These are phyloP conservation scores for Pythium apleroticum DNA, from an alignment of 352 stramenopile species.

Conservation along the genomic window DNA sequence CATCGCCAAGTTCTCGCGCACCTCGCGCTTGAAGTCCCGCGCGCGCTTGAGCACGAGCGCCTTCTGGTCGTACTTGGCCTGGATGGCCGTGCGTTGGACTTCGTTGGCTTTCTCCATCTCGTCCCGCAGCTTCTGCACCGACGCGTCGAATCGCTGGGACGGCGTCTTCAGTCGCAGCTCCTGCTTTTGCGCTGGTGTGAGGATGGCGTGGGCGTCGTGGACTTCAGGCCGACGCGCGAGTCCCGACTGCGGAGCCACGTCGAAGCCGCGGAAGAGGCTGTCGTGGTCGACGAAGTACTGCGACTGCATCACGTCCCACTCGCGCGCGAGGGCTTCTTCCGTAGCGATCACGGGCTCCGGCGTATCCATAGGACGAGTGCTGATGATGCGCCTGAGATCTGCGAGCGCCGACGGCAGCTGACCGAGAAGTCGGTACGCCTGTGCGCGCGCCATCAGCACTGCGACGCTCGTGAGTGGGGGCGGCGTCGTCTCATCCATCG, in stretches of 20 bases:
- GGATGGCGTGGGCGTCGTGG: conserved; percentile 29
- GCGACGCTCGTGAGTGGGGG: conserved; percentile 33
- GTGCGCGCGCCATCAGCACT: conserved; percentile 44
- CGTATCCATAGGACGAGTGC: conserved; percentile 22
- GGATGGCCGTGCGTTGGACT: conserved; percentile 16
- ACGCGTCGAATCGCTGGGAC: conserved; percentile 36
- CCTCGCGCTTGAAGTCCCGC: conserved; percentile 59
- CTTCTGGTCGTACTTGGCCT: conserved; percentile 24
- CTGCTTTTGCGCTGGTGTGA: neutral
- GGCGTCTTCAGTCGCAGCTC: conserved; percentile 27
- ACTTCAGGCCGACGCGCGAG: conserved; percentile 48
- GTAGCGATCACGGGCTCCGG: conserved; percentile 18
- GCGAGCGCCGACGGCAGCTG: conserved; percentile 46
- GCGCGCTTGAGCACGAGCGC: conserved; percentile 31
- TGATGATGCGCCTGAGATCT: conserved; percentile 41
- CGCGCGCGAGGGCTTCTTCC: conserved; percentile 17
- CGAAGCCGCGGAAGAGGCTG: conserved; percentile 47
- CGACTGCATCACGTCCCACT: conserved; percentile 44
- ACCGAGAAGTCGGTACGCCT: conserved; percentile 45
- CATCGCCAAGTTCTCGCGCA: conserved; percentile 58
- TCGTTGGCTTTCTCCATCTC: conserved; percentile 17
- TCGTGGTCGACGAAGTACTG: conserved; percentile 55
- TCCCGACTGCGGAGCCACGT: conserved; percentile 39
- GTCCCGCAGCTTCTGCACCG: conserved; percentile 21
- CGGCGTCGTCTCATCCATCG: conserved; percentile 6